Evolutionary conservation across 176 grass and related monocot genomes (phyloP), one percentile per base, ranked within the genome.

Genomic region (Ampelocalamus luodianensis): DNA sequence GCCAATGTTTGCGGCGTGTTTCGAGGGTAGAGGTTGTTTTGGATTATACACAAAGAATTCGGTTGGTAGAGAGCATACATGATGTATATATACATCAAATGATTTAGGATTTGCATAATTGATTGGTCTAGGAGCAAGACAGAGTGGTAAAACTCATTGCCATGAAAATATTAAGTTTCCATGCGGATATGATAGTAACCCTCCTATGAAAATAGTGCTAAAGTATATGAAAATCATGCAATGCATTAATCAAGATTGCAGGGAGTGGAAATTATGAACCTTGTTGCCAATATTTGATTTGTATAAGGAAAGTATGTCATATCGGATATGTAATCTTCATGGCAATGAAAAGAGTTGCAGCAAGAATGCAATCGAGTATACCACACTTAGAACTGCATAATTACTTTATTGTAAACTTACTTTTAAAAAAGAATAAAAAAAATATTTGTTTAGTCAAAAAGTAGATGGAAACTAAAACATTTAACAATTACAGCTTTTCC

Each of bases 321-420:
- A 83, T 96, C 96, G 40, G 93, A 94, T 70, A 99, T 88, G 86
- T 96, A 99, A 90, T 99, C 96, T 92, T 99, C 91, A 91, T 99
- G 93, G 56, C 81, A 85, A 60, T 92, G 82, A 82, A 99, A 99
- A 60, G 90, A 82, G 84, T 99, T 96, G 68, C 93, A 94, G 84
- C 96, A 99, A 87, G 87, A 55, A 36, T 39, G 88, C 45, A 92
- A 80, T 71, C 91, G 71, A 42, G 96, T 96, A 88, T 99, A 91
- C 93, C 96, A 99, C 27, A 96, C 93, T 93, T 99, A 82, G 49
- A 71, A 88, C 75, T 50, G 26, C 14, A 76, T 6, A 64, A 42
- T 9, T 80, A 43, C 16, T 17, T 27, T 74, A 84, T 13, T 32
- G 34, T 39, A 79, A 75, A 81, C 40, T 34, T 27, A 87, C 17